These are phyloP conservation scores for Agastache rugosa DNA, from an alignment of 257 asterid genomes.

Conservation along the genomic window DNA sequence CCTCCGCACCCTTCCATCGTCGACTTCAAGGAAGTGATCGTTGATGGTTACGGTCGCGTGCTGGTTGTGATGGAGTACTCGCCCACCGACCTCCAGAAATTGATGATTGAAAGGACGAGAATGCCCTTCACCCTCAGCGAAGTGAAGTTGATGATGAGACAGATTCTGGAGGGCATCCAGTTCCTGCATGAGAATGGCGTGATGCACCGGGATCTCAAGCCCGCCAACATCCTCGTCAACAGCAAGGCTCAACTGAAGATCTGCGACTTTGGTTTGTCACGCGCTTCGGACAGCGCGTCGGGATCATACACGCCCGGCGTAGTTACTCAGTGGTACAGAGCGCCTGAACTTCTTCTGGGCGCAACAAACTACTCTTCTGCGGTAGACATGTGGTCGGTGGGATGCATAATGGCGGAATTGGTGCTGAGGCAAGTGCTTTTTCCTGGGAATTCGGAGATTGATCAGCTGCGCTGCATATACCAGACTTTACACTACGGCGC, in stretches of 20 bases:
- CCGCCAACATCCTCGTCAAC: neutral
- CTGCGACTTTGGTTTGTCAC: neutral
- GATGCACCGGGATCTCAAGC: constrained; percentile 5
- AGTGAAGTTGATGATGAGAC: neutral
- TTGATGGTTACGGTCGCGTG: neutral
- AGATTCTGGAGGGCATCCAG: neutral
- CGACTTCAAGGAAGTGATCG: neutral
- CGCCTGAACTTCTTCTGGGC: neutral
- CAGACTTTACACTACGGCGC: neutral
- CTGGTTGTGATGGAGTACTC: neutral
- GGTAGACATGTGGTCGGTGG: constrained; percentile 1
- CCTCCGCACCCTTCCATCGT: constrained; percentile 7
- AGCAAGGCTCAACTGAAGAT: neutral
- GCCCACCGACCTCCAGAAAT: neutral
- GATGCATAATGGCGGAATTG: neutral
- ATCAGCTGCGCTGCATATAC: neutral
- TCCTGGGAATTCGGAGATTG: neutral
- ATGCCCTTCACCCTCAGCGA: neutral
- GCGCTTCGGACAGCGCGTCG: too few relatives aligned
- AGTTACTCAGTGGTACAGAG: neutral
- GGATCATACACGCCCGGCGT: neutral
- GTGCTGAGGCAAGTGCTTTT: neutral
- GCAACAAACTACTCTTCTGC: neutral
- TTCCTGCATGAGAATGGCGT: neutral
- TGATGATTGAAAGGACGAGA: neutral